Evolutionary conservation across 768 basidiomycete species (phyloP), one percentile per base, ranked within the genome.

Genomic region (Mycena belliarum): DNA sequence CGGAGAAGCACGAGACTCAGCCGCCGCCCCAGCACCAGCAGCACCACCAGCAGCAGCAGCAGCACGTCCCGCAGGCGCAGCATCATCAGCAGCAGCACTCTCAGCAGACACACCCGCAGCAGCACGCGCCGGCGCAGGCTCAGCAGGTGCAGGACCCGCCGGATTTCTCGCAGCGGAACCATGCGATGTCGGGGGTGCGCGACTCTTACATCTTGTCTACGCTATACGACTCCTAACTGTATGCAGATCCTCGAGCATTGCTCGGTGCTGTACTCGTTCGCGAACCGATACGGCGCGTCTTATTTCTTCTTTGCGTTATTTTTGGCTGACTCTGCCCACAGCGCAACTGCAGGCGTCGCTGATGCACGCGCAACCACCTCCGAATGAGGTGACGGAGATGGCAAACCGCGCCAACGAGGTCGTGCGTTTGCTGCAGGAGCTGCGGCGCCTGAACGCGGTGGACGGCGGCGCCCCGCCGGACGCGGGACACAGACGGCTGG

Each of bases 331-430:
- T 21, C 42, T 32, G 12, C 10, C 40, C n/a, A 40, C 50, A 80
- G 81, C 77, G 23, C 73, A 76, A 57, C 63, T 78, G 24, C 85
- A 85, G 55, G 68, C 74, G 3, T 75, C 70, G 41, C 63, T 76
- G 12, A 79, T 83, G 3, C 76, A 81, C 38, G 68, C 72, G 8
- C 84, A 83, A 60, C 88, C 88, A 6, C 58, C 74, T 10, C 69
- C 78, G 8, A 72, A 75, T 2, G 89, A 91, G 68, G 69, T 91
- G 11, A 73, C 77, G 46, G 86, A 90, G 60, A 93, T 92, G 90
- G 78, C 83, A 10, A 79, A 80, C 16, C 79, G 82, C 29, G 90
- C 90, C 21, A 74, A 77, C 49, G 73, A 82, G 49, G 89, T 93
- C 24, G 84, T 91, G 20, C 80, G 82, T 48, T 78, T 92, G 20